These are phyloP conservation scores for Daldinia concentrica DNA, from an alignment of 495 filamentous ascomycete genomes.

Conservation along the genomic window DNA sequence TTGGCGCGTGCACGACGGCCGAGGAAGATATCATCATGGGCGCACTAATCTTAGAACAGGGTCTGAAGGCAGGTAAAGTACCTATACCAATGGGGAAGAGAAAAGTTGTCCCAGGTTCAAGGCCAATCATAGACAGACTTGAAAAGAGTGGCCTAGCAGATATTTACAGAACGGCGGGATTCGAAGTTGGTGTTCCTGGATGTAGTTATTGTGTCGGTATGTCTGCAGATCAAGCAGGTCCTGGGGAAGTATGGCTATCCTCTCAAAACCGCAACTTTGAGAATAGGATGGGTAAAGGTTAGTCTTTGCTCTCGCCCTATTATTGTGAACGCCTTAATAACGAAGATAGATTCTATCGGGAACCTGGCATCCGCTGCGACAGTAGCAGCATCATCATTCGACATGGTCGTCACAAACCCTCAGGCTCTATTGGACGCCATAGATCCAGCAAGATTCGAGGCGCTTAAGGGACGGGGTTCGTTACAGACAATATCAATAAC, in stretches of 20 bases:
- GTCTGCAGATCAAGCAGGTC: neutral
- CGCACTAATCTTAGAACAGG: neutral
- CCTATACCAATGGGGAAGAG: neutral
- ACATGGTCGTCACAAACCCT: neutral
- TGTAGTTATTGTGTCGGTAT: constrained; percentile 1
- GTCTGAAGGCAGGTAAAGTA: neutral
- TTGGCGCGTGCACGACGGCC: neutral
- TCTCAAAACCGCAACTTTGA: neutral
- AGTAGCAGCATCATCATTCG: neutral
- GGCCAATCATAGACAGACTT: neutral
- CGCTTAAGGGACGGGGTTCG: neutral
- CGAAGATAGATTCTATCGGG: neutral
- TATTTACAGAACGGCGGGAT: neutral
- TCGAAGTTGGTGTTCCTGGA: neutral
- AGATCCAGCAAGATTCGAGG: neutral
- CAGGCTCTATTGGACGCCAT: neutral
- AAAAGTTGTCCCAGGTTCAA: neutral
- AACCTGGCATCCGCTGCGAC: neutral
- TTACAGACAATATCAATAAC: neutral
- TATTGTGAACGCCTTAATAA: neutral
- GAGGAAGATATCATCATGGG: constrained; percentile 1
- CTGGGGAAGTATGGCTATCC: neutral
- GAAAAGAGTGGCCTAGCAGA: neutral
- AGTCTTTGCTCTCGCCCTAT: neutral
- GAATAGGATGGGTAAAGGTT: neutral